Evolutionary conservation across 2,329 filamentous ascomycete genomes (phyloP).

Genomic region (Epichloe gansuensis): DNA sequence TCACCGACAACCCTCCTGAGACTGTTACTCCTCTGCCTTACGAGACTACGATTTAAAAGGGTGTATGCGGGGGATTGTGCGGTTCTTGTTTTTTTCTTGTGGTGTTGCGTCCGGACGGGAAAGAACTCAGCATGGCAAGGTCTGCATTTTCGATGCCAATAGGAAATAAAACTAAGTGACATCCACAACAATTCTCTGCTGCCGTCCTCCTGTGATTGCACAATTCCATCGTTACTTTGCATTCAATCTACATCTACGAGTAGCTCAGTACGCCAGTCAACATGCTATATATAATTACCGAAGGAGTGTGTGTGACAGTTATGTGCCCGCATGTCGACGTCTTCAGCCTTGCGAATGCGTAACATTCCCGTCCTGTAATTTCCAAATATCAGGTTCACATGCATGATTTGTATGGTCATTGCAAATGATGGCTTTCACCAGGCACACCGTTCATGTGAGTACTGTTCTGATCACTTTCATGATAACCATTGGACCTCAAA

Average conservation of each 20-base stretch:
- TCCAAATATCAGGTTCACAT: background rate
- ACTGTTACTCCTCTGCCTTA: constrained; percentile 85
- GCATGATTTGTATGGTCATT: background rate
- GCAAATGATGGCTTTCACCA: background rate
- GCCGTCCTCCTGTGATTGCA: background rate
- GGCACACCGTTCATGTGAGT: too few species aligned
- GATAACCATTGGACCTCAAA: too few species aligned
- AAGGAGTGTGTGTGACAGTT: too few species aligned
- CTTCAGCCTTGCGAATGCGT: too few species aligned
- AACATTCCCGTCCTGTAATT: too few species aligned
- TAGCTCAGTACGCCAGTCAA: background rate
- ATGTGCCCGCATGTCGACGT: too few species aligned
- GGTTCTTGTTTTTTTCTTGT: constrained; percentile 25
- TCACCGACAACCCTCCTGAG: constrained; percentile 76
- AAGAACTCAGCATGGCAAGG: constrained; percentile 31
- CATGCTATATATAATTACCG: background rate
- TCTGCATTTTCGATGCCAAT: constrained; percentile 30
- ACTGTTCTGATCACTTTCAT: background rate
- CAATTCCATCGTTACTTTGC: background rate
- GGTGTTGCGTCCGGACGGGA: constrained; percentile 31
- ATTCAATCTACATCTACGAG: background rate
- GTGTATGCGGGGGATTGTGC: constrained; percentile 8
- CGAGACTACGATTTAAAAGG: constrained; percentile 89
- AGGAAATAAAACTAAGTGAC: constrained; percentile 26
- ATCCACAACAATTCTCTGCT: constrained; percentile 11